phyloP scores from a whole-genome alignment of 768 basidiomycete species.

The Neoboletus magnificus region DNA sequence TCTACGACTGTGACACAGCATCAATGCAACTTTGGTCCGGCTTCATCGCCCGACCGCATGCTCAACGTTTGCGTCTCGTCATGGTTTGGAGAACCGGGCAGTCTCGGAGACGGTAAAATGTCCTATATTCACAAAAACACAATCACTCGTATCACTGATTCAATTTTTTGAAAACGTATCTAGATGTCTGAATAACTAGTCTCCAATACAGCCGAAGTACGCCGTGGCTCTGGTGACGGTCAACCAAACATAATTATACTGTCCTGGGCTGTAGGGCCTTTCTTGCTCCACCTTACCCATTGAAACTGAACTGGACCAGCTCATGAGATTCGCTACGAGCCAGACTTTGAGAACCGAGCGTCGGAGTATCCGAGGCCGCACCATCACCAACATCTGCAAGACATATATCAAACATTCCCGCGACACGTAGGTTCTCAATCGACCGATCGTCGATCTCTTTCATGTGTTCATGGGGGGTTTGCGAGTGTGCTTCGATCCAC shows the following conservation, averaged over 20 bases:
- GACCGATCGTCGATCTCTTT: neutral
- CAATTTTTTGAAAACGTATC: no score
- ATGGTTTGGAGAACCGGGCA: no score
- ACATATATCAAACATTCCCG: neutral
- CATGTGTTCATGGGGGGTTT: neutral
- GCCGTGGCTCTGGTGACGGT: no score
- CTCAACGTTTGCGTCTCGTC: no score
- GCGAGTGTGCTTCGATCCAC: neutral
- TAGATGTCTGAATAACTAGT: neutral
- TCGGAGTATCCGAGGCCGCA: neutral
- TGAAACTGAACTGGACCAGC: neutral
- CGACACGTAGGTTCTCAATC: neutral
- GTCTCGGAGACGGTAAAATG: neutral
- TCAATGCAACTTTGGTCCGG: no score
- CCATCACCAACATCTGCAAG: neutral
- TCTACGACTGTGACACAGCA: no score
- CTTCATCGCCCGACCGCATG: no score
- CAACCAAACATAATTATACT: neutral
- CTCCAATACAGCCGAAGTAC: neutral
- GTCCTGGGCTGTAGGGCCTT: neutral
- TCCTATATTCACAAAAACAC: neutral
- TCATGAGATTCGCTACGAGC: neutral
- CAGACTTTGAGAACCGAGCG: neutral
- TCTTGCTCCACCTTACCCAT: neutral
- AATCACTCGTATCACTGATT: no score